Evolutionary conservation across 345 rosid genomes (phyloP).

Genomic region (Physaria fendleri): DNA sequence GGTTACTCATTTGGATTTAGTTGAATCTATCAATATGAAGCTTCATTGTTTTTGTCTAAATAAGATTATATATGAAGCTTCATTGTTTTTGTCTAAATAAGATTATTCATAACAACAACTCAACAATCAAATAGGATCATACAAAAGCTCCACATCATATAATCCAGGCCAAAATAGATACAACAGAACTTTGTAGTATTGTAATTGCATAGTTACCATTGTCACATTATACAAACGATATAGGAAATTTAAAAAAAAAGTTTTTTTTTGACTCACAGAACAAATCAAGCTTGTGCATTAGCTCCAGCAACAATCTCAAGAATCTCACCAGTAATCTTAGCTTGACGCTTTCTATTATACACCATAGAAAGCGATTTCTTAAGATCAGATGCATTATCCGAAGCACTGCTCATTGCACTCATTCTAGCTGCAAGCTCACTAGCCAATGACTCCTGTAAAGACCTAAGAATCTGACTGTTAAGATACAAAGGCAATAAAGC

Average conservation of each 20-base stretch:
- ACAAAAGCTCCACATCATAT: no score
- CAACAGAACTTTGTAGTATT: constrained; percentile 20
- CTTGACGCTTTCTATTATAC: constrained; percentile 87
- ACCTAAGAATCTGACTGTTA: constrained; percentile 90
- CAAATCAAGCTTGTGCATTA: constrained; percentile 45
- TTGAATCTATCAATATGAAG: no score
- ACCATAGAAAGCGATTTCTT: constrained; percentile 52
- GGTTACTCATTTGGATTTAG: no score
- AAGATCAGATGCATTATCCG: constrained; percentile 75
- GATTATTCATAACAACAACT: no score
- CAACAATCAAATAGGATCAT: no score
- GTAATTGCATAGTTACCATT: constrained; percentile 15
- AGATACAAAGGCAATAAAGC: constrained; percentile 83
- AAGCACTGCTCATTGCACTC: constrained; percentile 92
- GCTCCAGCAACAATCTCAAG: constrained; percentile 97
- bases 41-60: no score
- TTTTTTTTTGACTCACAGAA: background rate
- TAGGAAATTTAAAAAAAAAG: background rate
- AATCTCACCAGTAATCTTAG: constrained; percentile 91
- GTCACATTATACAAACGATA: constrained; percentile 19
- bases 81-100: no score
- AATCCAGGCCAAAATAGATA: constrained; percentile 20
- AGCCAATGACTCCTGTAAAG: constrained; percentile 87
- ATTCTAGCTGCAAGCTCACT: constrained; percentile 95
- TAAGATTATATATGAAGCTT: no score